These are phyloP conservation scores for Fusarium sp. DNA, from an alignment of 2,329 filamentous ascomycete species.

Conservation along the genomic window DNA sequence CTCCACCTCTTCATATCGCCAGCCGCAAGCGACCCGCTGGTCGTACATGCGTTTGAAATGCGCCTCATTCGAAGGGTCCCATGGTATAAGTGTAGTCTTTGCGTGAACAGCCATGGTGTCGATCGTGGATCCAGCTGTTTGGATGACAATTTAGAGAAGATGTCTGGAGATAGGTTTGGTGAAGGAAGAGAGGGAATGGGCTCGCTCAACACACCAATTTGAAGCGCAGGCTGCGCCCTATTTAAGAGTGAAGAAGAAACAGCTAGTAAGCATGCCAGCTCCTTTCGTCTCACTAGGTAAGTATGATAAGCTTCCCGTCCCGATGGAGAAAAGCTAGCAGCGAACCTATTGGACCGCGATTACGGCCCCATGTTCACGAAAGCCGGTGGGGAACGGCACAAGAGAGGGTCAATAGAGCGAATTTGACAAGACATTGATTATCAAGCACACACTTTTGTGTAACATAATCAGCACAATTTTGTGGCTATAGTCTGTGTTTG, in stretches of 20 bases:
- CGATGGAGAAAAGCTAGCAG: background rate
- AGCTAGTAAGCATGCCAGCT: background rate
- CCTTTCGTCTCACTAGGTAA: background rate
- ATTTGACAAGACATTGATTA: no score
- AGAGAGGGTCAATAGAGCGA: no score
- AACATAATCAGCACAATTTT: no score
- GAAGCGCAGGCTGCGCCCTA: background rate
- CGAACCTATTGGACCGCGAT: background rate
- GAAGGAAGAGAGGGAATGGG: background rate
- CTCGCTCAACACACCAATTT: background rate
- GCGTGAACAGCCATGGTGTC: background rate
- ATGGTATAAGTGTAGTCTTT: background rate
- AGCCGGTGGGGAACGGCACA: no score
- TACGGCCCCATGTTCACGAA: no score
- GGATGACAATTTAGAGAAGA: background rate
- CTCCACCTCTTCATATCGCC: background rate
- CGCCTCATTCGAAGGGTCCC: background rate
- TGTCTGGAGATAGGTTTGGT: background rate
- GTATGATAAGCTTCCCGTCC: background rate
- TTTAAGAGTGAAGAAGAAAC: background rate
- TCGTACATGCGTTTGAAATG: background rate
- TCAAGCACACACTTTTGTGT: no score
- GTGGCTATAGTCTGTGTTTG: no score
- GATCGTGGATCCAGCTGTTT: no score
- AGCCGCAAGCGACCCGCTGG: background rate